These are phyloP conservation scores for Spergularia marina DNA, from an alignment of 148 eudicot genomes.

Conservation along the genomic window DNA sequence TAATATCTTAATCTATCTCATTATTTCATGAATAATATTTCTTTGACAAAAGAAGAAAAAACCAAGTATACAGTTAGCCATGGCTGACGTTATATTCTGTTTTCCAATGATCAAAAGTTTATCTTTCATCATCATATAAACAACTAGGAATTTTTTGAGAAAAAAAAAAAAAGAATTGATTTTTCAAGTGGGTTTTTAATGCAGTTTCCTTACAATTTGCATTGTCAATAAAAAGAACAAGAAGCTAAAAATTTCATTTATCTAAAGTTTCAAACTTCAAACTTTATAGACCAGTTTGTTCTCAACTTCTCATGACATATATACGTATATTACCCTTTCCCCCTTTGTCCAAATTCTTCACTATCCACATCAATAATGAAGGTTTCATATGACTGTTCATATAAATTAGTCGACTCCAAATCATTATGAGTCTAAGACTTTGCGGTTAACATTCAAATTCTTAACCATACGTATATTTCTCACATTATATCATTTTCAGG, in stretches of 20 bases:
- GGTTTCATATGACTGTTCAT: no score
- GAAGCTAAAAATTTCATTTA: slow-evolving; percentile 4
- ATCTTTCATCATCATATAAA: slow-evolving; percentile 1
- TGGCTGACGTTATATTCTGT: slow-evolving; percentile 30
- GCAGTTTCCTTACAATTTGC: no score
- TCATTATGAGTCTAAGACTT: no score
- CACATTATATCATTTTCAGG: slow-evolving; percentile 16
- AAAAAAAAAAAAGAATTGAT: background rate
- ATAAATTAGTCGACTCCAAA: no score
- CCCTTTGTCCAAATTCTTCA: no score
- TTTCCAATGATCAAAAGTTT: slow-evolving; percentile 10
- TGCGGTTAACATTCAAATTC: no score
- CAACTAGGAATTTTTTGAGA: background rate
- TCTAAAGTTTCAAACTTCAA: slow-evolving; percentile 10
- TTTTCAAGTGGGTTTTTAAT: background rate
- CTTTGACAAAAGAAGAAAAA: background rate
- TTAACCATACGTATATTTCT: background rate
- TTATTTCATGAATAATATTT: background rate
- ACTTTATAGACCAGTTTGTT: slow-evolving; percentile 1
- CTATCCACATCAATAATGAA: no score
- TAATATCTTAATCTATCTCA: background rate
- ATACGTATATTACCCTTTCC: no score
- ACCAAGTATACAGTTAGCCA: background rate
- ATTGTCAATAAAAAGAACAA: background rate
- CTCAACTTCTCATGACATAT: background rate